Evolutionary conservation across 2,329 filamentous ascomycete species (phyloP).

Genomic region (Fusarium cicatricum): DNA sequence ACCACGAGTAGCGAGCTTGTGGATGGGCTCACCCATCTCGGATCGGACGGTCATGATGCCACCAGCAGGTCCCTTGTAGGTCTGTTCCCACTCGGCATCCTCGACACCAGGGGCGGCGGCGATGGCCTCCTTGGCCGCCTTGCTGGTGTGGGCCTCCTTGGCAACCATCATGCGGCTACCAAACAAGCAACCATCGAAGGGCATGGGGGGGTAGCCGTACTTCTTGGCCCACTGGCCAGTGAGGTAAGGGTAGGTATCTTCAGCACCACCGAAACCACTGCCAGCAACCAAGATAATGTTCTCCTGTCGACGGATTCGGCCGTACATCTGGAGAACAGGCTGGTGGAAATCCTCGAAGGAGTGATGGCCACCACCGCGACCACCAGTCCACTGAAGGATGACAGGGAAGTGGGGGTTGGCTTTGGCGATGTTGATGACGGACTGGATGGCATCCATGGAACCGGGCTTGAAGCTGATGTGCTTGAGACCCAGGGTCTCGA

Average conservation of each 20-base stretch:
- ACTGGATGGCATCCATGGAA: conserved; percentile 85
- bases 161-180: conserved; percentile 95
- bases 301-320: conserved; percentile 81
- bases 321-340: conserved; percentile 90
- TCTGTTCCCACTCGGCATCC: conserved; percentile 88
- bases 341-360: conserved; percentile 96
- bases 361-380: conserved; percentile 92
- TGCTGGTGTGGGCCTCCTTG: conserved; percentile 89
- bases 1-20: conserved; percentile 97
- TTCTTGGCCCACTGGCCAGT: conserved; percentile 88
- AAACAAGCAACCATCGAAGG: conserved; percentile 90
- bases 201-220: conserved; percentile 91
- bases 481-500: conserved; percentile 89
- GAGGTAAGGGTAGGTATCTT: conserved; percentile 92
- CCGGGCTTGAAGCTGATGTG: conserved; percentile 96
- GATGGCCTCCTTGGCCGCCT: conserved; percentile 88
- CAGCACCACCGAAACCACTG: conserved; percentile 88
- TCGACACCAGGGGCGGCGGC: conserved; percentile 84
- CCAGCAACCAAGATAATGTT: conserved; percentile 92
- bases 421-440: conserved; percentile 91
- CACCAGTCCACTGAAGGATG: conserved; percentile 93
- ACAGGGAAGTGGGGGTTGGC: conserved; percentile 95
- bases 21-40: conserved; percentile 99
- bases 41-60: conserved; percentile 96
- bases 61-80: conserved; percentile 89